Base-by-base conservation (phyloP, 139 green algal species). In the Marvania coccoides region DNA sequence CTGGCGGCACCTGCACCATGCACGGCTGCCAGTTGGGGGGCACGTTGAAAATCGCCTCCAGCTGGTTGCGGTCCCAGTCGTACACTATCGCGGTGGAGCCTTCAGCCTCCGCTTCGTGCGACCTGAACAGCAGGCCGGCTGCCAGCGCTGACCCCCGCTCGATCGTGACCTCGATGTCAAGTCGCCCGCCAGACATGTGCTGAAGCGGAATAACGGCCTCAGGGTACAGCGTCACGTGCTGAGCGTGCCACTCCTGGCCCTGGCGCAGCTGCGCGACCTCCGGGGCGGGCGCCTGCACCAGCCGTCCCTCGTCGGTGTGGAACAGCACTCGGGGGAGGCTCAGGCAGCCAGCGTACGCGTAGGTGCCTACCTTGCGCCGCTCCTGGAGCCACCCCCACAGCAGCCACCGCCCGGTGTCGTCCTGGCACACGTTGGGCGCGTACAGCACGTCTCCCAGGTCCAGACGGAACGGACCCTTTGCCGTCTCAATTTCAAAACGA, bases 341-440 rank as follows among this genome's bases (percentile, higher is more conserved):
- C 48, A 96, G 67, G 77, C 90, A 96, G 55, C 90, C 90, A 2
- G 90, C 81, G 45, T 94, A 96, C 30, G 84, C 72, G 53, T 91
- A 93, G 24, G 46, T 55, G 24, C 76, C 63, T 28, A 81, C 80
- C 37, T 79, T 78, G 13, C 90, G 78, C 39, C 77, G 63, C 69
- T 96, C 90, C 65, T 96, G 90, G 51, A 91, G 61, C 90, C 90
- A 96, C 0, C 81, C 88, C 83, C 83, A 93, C 60, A 96, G 62
- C 15, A 96, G 46, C 57, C 74, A 72, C 10, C 89, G 82, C 2
- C 84, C 88, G 72, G 89, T 72, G 47, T 38, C 66, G 36, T 86
- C 79, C 15, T 63, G 30, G 40, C 77, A 74, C 29, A 81, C 69
- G 45, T 88, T 89, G 24, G 82, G 82, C 0, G 82, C 82, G 54